Evolutionary conservation across 2,329 filamentous ascomycete species (phyloP), one percentile per base, ranked within the genome.

Genomic region (Curvularia verruculosa): DNA sequence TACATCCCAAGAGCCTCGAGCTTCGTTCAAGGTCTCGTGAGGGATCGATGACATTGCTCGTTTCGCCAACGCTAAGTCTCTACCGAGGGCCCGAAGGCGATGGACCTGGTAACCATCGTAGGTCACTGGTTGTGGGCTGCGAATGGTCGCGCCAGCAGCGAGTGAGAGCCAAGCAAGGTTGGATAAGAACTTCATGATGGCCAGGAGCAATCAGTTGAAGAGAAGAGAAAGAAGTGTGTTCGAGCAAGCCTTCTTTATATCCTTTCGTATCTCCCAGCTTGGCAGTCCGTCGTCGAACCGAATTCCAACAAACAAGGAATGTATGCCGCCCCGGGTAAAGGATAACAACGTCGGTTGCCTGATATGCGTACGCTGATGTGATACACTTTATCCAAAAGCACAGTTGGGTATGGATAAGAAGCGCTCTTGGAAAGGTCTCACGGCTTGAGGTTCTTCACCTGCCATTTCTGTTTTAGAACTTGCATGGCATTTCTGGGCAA

Each of bases 101-200:
- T 79, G 69, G 31, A 79, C 78, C 56, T 77, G 74, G 45, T 75
- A 76, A 31, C 78, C 78, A 63, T 78, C 73, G 61, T 81, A 80
- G 48, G 70, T 55, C 10, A 53, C 56, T 21, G 47, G 44, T 12
- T 57, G 54, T 21, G 72, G 51, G 69, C 71, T 64, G 61, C 72
- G 65, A 37, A 66, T 53, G 12, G 61, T 60, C 12, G 60, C 52
- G 49, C 60, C 58, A 18, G 57, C 60, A 43, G 49, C 63, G 18
- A 70, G 56, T 28, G 66, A 63, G 23, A 63, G 43, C 37, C 60
- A 55, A 29, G 57, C 59, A 31, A 66, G 56, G 26, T 34, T 58
- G 24, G 65, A 39, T 36, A 55, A 9, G 28, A 64, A 55, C 56
- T 44, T 64, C 67, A 70, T 68, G 48, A 31, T 57, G 45, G 24